Evolutionary conservation across 2,329 filamentous ascomycete species (phyloP), one percentile per base, ranked within the genome.

Genomic region (Colletotrichum tropicicola): DNA sequence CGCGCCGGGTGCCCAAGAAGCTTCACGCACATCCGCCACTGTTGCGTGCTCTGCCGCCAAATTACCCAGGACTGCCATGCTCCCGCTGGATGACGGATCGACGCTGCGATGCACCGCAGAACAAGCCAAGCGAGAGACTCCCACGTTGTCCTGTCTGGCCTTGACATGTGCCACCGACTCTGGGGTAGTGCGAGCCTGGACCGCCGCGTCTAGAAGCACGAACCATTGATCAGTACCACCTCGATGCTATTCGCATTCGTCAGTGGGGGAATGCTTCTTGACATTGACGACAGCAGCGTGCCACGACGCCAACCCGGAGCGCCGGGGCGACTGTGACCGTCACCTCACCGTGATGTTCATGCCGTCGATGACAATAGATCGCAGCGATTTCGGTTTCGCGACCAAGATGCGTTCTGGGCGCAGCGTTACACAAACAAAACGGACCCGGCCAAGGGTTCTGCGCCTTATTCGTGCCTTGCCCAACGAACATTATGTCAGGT

Each of bases 81-180:
- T 48, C 32, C 43, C 30, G n/a, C 32, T 47, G 44, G 54, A n/a
- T n/a, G n/a, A n/a, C n/a, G n/a, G n/a, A 57, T 57, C 43, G 54
- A 39, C 54, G 6, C 54, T 21, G 54, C 30, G 43, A 48, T 48
- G 44, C 44, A 39, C 39, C 43, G 27, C 41, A 57, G 9, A 37
- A 15, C 43, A 15, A 48, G 43, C 53, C 41, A 47, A 47, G 28
- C 53, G 28, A 56, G 3, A 17, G 7, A 10, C 17, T 35, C 28
- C 53, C 53, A 47, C 39, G 41, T 57, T 48, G 54, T 48, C 44
- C 19, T 17, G 43, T 28, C 27, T 45, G 37, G 37, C n/a, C 39
- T 25, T 45, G 28, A 35, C 53, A 45, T 35, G 19, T 56, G 32
- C 54, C 6, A 23, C 30, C 43, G 15, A 47, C 30, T 48, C 30